Base-by-base conservation (phyloP, 1,139 yeast species). In the Suhomyces bolitotheri region DNA sequence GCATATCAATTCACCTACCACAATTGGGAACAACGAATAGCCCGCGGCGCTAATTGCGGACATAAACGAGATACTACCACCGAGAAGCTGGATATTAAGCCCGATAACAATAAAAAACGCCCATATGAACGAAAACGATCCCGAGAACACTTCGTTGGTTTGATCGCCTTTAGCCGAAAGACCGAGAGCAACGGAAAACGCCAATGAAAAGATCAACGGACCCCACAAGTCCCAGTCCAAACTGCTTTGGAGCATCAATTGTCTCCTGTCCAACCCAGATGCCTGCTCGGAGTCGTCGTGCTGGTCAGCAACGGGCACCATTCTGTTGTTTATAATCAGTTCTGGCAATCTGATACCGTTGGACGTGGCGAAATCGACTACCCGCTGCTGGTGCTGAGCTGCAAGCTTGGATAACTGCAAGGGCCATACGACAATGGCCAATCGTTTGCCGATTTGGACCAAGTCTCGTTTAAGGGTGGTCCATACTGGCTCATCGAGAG, bases 191-290 rank as follows among this genome's bases (percentile, higher is more conserved):
- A 86, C 76, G 5, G 89, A 68, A 44, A 82, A 81, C 12, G 71
- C 58, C 32, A 87, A 65, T 12, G 87, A 80, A 51, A 87, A 84
- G 19, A 86, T 73, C 41, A 87, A 64, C 2, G 96, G 96, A 0
- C 96, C 96, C 95, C 95, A 87, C 33, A 86, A 62, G 58, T 86
- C 95, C 95, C 95, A 86, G 36, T 84, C 92, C 33, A 76, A 63
- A 43, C 63, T 71, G 41, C 64, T 64, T 29, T 52, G 47, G 27
- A 52, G 13, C 51, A 51, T 34, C 33, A 29, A 38, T 14, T 44
- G 49, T 10, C 21, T 20, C 11, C 24, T 28, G 23, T 19, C 28
- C 16, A 36, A 21, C 2, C 37, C 43, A 5, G 34, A 43, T 2
- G 45, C 41, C 8, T 48, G 53, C 11, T 56, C 62, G 12, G 52